A percentile compares a stretch with the other conserved stretches of the same genome.
Evolutionary conservation across 225 moss, liverwort and hornwort species (phyloP).

Genomic region (Physcomitrellopsis africana): DNA sequence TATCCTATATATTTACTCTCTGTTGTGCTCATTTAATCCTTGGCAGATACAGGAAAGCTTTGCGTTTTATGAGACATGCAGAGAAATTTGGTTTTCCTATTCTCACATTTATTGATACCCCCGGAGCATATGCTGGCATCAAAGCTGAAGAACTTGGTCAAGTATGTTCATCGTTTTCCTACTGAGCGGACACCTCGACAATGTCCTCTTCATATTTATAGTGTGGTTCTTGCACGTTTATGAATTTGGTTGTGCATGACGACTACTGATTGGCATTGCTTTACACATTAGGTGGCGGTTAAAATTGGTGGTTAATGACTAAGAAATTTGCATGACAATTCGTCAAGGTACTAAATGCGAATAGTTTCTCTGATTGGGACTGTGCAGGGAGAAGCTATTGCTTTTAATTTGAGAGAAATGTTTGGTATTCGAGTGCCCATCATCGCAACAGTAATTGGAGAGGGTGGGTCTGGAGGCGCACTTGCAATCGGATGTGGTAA

Average conservation of each 20-base stretch:
- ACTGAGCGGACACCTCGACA: not conserved
- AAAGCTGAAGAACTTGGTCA: slow-evolving; percentile 99
- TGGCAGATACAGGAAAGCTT: slow-evolving; percentile 81
- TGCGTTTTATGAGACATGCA: slow-evolving; percentile 98
- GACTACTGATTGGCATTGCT: not conserved
- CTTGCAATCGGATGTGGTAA: slow-evolving; percentile 98
- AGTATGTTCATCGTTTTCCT: slow-evolving; percentile 34
- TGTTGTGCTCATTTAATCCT: not conserved
- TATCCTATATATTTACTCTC: not conserved
- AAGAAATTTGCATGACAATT: not conserved
- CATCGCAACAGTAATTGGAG: slow-evolving; percentile 96
- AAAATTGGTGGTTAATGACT: slow-evolving; percentile 10
- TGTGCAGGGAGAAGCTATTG: slow-evolving; percentile 95
- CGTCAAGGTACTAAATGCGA: not conserved
- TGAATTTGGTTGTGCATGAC: not conserved
- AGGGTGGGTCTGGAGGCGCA: slow-evolving; percentile 99
- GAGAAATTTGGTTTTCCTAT: slow-evolving; percentile 93
- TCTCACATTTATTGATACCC: slow-evolving; percentile 94
- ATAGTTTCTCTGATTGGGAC: slow-evolving; percentile 6
- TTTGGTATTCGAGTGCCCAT: slow-evolving; percentile 93
- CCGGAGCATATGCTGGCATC: slow-evolving; percentile 96
- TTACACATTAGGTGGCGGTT: slow-evolving; percentile 15
- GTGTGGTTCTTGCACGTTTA: not conserved
- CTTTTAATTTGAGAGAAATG: slow-evolving; percentile 95
- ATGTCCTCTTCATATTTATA: not conserved